Percentiles rank a stretch among this genome's conserved stretches.
These are phyloP conservation scores for Fusarium multiceps DNA, from an alignment of 2,329 filamentous ascomycete genomes.

Conservation along the genomic window DNA sequence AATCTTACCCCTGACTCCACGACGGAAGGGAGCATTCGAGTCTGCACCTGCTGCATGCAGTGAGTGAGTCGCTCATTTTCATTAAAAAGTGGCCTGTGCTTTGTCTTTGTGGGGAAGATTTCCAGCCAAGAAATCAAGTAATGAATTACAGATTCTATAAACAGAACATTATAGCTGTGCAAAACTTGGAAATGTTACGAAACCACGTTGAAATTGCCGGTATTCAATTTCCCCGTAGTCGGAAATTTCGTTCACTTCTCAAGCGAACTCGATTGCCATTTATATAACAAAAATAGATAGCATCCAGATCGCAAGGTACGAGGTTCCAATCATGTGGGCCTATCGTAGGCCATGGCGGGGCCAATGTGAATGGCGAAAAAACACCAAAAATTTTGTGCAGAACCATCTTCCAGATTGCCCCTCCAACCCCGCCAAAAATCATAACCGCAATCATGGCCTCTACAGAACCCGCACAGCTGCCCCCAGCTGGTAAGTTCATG, in stretches of 20 bases:
- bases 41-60: conserved; percentile 21
- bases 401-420: conserved; percentile 42
- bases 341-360: neutral
- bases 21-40: conserved; percentile 16
- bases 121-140: conserved; percentile 27
- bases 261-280: neutral
- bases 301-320: neutral
- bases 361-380: conserved; percentile 26
- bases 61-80: conserved; percentile 32
- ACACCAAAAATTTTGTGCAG: conserved; percentile 48
- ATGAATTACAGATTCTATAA: neutral
- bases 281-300: neutral
- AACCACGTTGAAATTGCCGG: neutral
- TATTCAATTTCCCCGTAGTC: neutral
- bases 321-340: conserved; percentile 9
- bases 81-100: conserved; percentile 37
- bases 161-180: conserved; percentile 6
- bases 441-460: conserved; percentile 48
- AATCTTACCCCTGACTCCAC: conserved; percentile 37
- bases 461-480: conserved; percentile 47
- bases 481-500: conserved; percentile 46
- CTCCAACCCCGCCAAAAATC: conserved; percentile 48
- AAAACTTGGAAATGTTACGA: neutral
- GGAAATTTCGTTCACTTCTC: neutral
- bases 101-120: conserved; percentile 33